Evolutionary conservation across 805 yeast species (phyloP).

Genomic region (Schwanniomyces occidentalis): DNA sequence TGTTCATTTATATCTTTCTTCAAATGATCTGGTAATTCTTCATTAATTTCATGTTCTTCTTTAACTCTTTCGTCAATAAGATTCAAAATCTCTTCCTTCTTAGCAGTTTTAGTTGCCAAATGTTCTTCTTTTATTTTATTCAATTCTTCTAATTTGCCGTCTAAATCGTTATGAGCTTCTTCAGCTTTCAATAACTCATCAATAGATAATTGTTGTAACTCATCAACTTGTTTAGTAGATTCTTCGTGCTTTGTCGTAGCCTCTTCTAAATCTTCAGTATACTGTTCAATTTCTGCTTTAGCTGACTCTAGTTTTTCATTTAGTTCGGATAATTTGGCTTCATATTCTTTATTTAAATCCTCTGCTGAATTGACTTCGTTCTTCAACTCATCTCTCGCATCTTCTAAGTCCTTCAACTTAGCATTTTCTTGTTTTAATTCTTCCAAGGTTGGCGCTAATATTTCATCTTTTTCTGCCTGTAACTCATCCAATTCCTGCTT

Average conservation of each 20-base stretch:
- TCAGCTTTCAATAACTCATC: slow-evolving; percentile 28
- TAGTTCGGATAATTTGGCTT: slow-evolving; percentile 45
- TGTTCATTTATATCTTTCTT: slow-evolving; percentile 35
- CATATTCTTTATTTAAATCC: slow-evolving; percentile 44
- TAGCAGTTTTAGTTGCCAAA: slow-evolving; percentile 34
- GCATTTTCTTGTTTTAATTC: slow-evolving; percentile 51
- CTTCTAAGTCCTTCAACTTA: slow-evolving; percentile 50
- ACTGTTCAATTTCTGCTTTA: slow-evolving; percentile 33
- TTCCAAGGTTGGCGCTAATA: slow-evolving; percentile 54
- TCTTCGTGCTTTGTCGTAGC: slow-evolving; percentile 39
- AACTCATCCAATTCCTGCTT: slow-evolving; percentile 46
- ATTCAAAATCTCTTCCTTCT: slow-evolving; percentile 32
- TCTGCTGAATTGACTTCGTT: slow-evolving; percentile 48
- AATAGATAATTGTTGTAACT: slow-evolving; percentile 25
- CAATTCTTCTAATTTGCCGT: slow-evolving; percentile 43
- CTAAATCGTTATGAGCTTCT: slow-evolving; percentile 34
- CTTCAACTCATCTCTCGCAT: slow-evolving; percentile 47
- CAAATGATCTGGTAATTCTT: slow-evolving; percentile 54
- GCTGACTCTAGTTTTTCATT: slow-evolving; percentile 45
- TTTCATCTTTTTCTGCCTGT: slow-evolving; percentile 54
- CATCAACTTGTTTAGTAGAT: slow-evolving; percentile 38
- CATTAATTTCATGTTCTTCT: slow-evolving; percentile 50
- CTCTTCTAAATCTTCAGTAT: slow-evolving; percentile 32
- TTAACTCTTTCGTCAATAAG: slow-evolving; percentile 38
- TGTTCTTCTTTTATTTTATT: slow-evolving; percentile 39